phyloP scores from a whole-genome alignment of 106 monocot genomes.

The Dioscorea alata region DNA sequence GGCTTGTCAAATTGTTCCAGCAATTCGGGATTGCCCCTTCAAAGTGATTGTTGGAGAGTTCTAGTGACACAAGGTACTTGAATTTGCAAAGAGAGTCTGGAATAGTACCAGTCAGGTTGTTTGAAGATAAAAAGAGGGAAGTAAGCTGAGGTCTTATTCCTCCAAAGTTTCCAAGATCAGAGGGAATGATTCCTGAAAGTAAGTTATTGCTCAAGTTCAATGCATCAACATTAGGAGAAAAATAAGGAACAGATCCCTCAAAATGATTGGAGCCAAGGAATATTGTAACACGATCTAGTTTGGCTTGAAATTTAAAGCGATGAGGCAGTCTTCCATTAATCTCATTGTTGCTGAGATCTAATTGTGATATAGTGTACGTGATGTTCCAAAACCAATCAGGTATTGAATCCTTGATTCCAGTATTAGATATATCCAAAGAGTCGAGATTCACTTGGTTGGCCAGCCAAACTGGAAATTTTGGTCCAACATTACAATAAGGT shows the following conservation, averaged over 20 bases:
- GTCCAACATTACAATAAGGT: too few relatives aligned
- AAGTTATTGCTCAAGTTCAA: slow-evolving; percentile 13
- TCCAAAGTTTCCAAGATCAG: neutral
- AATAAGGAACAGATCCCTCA: slow-evolving; percentile 6
- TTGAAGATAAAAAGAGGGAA: neutral
- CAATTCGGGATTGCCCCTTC: slow-evolving; percentile 8
- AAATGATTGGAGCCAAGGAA: slow-evolving; percentile 6
- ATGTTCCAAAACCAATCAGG: too few relatives aligned
- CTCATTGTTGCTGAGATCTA: too few relatives aligned
- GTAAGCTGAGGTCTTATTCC: neutral
- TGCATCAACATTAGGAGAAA: neutral
- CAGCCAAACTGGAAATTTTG: too few relatives aligned
- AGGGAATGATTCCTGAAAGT: slow-evolving; percentile 6
- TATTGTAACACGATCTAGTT: too few relatives aligned
- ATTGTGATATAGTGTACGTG: too few relatives aligned
- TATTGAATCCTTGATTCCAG: too few relatives aligned
- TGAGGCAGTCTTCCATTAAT: too few relatives aligned
- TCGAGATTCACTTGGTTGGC: too few relatives aligned
- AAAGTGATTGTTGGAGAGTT: slow-evolving; percentile 5
- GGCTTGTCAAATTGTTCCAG: neutral
- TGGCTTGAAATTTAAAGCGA: too few relatives aligned
- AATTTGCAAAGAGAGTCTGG: neutral
- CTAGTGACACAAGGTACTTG: neutral
- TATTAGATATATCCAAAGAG: too few relatives aligned
- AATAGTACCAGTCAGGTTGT: slow-evolving; percentile 6